These are phyloP conservation scores for Pleurostoma richardsiae DNA, from an alignment of 2,329 filamentous ascomycete genomes.

Conservation along the genomic window DNA sequence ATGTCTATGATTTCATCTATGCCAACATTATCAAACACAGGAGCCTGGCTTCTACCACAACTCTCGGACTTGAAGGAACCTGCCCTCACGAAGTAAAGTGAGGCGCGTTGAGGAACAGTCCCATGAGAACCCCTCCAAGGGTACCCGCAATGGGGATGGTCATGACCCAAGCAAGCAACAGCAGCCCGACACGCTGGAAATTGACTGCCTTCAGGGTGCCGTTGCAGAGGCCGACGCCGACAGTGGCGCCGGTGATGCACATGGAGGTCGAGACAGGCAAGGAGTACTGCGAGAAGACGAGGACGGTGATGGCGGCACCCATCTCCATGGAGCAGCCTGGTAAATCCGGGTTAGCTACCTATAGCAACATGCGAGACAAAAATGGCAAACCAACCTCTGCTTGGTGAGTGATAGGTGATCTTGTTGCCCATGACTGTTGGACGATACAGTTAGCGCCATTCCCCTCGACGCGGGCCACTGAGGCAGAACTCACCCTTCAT, in stretches of 20 bases:
- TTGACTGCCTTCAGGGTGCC: slow-evolving; percentile 68
- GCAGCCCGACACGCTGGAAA: slow-evolving; percentile 65
- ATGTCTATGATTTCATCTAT: no score
- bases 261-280: slow-evolving; percentile 73
- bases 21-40: no score
- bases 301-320: slow-evolving; percentile 71
- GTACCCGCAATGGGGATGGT: slow-evolving; percentile 60
- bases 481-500: slow-evolving; percentile 59
- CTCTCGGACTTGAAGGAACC: no score
- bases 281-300: slow-evolving; percentile 70
- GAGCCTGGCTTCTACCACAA: no score
- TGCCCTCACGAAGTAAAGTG: slow-evolving; percentile 31
- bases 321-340: slow-evolving; percentile 67
- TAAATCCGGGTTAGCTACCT: slow-evolving; percentile 14
- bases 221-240: slow-evolving; percentile 75
- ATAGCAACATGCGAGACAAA: slow-evolving; percentile 14
- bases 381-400: slow-evolving; percentile 22
- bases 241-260: slow-evolving; percentile 77
- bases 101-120: slow-evolving; percentile 49
- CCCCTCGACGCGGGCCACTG: background rate
- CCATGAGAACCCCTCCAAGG: slow-evolving; percentile 47
- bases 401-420: slow-evolving; percentile 63
- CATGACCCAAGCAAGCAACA: slow-evolving; percentile 62
- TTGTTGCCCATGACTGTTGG: slow-evolving; percentile 71
- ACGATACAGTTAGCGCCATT: slow-evolving; percentile 5